phyloP scores from a whole-genome alignment of 306 rosid genomes.

The Delonix regia region DNA sequence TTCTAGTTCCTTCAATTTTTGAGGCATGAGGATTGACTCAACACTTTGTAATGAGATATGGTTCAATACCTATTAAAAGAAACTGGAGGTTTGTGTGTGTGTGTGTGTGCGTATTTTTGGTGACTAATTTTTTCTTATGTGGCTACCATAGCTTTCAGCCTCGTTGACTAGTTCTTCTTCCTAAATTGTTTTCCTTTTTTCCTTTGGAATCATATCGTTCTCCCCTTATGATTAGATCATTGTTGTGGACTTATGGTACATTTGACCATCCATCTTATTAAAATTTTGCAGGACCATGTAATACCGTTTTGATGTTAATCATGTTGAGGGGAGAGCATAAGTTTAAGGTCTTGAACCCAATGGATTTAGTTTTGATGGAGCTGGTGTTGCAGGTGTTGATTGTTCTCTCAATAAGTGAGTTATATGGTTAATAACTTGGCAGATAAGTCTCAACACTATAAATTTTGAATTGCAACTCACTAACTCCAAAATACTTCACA shows the following conservation, averaged over 20 bases:
- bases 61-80: slow-evolving; percentile 90
- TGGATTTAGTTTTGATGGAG: slow-evolving; percentile 90
- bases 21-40: slow-evolving; percentile 98
- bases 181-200: too few species aligned
- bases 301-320: slow-evolving; percentile 85
- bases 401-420: slow-evolving; percentile 87
- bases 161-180: background rate
- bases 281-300: slow-evolving; percentile 69
- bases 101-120: too few species aligned
- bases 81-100: slow-evolving; percentile 62
- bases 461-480: slow-evolving; percentile 7
- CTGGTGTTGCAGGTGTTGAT: slow-evolving; percentile 82
- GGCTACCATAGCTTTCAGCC: background rate
- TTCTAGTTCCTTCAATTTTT: slow-evolving; percentile 92
- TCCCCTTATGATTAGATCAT: background rate
- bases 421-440: slow-evolving; percentile 3
- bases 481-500: slow-evolving; percentile 18
- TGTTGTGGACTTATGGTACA: background rate
- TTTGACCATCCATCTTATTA: background rate
- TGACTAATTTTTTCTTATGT: background rate
- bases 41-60: slow-evolving; percentile 95
- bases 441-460: slow-evolving; percentile 21
- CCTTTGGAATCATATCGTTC: background rate
- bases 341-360: slow-evolving; percentile 81
- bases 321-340: slow-evolving; percentile 79